These are phyloP conservation scores for Solanum pinnatisectum DNA, from an alignment of 257 asterid species.

Conservation along the genomic window DNA sequence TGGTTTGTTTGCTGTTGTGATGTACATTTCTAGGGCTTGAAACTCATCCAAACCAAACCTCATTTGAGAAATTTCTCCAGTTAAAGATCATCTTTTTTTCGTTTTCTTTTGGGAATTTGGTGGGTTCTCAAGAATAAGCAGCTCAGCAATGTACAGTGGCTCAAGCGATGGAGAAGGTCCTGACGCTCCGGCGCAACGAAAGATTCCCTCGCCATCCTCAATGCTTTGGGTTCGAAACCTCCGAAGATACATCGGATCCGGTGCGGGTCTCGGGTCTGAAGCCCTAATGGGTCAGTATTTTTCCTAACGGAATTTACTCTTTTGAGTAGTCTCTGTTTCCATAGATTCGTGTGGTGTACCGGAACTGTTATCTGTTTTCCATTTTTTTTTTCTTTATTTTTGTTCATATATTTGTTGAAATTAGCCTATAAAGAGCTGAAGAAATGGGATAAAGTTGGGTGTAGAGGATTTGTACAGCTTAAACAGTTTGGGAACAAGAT, in stretches of 20 bases:
- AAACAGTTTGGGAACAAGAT: background rate
- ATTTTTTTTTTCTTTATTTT: background rate
- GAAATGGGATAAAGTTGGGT: background rate
- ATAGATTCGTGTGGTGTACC: background rate
- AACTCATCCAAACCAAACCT: background rate
- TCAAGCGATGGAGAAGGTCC: slow-evolving; percentile 74
- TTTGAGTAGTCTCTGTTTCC: background rate
- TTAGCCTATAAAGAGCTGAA: background rate
- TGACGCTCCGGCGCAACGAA: slow-evolving; percentile 45
- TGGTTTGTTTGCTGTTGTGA: background rate
- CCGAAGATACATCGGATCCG: slow-evolving; percentile 96
- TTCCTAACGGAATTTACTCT: background rate
- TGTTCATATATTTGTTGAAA: background rate
- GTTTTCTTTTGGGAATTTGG: background rate
- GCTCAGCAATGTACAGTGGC: slow-evolving; percentile 55
- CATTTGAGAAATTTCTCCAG: background rate
- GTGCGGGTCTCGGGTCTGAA: slow-evolving; percentile 98
- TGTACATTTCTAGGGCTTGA: background rate
- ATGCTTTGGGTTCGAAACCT: slow-evolving; percentile 99
- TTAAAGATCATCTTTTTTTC: background rate
- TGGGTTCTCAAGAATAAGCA: background rate
- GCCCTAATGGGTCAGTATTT: slow-evolving; percentile 83
- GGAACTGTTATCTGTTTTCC: background rate
- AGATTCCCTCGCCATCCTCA: slow-evolving; percentile 84
- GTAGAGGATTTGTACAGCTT: background rate